Evolutionary conservation across 2,329 filamentous ascomycete genomes (phyloP), one percentile per base, ranked within the genome.

Genomic region (Neonectria magnoliae): DNA sequence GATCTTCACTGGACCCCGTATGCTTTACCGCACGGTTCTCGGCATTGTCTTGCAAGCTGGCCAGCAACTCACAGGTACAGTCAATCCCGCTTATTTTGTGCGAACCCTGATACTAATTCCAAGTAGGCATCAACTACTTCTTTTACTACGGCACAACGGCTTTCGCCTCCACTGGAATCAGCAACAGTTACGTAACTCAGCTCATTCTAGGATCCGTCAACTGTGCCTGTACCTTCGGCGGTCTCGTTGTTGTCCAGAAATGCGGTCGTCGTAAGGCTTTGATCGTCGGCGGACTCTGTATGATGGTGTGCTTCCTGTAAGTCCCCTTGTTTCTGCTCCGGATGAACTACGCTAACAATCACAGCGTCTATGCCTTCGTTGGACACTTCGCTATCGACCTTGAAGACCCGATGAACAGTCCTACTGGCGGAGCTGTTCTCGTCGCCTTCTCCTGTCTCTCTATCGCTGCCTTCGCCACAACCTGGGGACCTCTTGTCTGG

Each of bases 401-500:
- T 4, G 51, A 54, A 1, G 66, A 85, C 70, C 81, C 83, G 62
- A 68, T 77, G 78, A 81, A 77, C 67, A 82, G 82, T 0, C 81
- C 85, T 29, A 73, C 77, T 10, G 81, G 85, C 6, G 89, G 89
- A 22, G 82, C 85, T 4, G 85, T 85, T 44, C 86, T 92, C 70
- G 90, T 92, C 48, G 84, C 89, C 57, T 91, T 91, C 76, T 89
- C 90, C 0, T 91, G 89, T 72, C 81, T 92, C 44, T 90, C 90
- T 75, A 91, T 91, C 61, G 87, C 83, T 18, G 88, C 85, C 3
- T 91, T 90, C 67, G 88, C 88, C n/a, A 87, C 85, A 66, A 91
- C 88, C 13, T 92, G 90, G 90, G 90, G 89, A 22, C 90, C 90
- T 1, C 85, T 91, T 8, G 84, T 91, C 22, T 92, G 90, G 90